Evolutionary conservation across 176 grass and related monocot species (phyloP).

Genomic region (Oryza australiensis): DNA sequence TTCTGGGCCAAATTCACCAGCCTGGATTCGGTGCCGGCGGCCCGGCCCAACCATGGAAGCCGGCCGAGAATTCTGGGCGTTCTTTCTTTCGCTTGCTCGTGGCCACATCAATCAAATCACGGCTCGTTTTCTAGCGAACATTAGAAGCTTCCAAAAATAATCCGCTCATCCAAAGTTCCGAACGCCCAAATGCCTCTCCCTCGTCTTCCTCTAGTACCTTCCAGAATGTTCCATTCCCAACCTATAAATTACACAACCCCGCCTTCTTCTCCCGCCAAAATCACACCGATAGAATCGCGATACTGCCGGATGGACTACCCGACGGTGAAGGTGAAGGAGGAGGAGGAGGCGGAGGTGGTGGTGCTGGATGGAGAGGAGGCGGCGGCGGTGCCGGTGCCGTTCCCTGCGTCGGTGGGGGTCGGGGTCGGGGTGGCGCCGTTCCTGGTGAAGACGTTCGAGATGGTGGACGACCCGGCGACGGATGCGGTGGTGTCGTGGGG

Average conservation of each 20-base stretch:
- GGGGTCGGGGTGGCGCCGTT: conserved; percentile 37
- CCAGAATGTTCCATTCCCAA: conserved; percentile 27
- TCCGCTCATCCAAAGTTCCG: background rate
- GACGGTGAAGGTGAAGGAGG: conserved; percentile 37
- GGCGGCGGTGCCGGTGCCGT: background rate
- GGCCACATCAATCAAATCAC: background rate
- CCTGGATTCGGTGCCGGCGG: background rate
- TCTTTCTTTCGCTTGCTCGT: background rate
- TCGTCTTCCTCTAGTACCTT: conserved; percentile 33
- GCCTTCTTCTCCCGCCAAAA: conserved; percentile 30
- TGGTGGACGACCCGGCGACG: conserved; percentile 45
- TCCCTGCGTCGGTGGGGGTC: background rate
- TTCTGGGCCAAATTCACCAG: background rate
- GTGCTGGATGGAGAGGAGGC: background rate
- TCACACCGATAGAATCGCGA: background rate
- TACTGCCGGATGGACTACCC: background rate
- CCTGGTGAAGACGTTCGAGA: conserved; percentile 53
- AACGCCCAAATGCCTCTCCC: background rate
- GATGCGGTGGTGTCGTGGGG: conserved; percentile 57
- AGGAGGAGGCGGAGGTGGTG: conserved; percentile 33
- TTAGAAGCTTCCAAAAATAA: conserved; percentile 32
- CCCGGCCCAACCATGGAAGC: background rate
- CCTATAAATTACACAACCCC: background rate
- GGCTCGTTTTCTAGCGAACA: conserved; percentile 20
- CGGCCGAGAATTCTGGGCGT: background rate